Evolutionary conservation across 1,284 basidiomycete genomes (phyloP), one percentile per base, ranked within the genome.

Genomic region (Ganoderma boninense): DNA sequence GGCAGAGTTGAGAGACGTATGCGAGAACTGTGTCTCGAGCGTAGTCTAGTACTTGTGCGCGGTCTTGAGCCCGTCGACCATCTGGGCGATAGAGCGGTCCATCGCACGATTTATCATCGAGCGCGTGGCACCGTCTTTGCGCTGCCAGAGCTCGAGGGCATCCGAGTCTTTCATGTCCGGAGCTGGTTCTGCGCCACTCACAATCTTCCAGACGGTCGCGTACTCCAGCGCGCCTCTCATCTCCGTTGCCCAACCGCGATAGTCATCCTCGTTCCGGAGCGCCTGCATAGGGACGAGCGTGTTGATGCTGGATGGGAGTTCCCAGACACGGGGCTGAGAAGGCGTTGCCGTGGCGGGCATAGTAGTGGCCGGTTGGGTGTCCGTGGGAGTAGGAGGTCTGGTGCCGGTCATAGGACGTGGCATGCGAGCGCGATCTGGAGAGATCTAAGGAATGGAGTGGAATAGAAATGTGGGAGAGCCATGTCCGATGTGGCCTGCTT

Each of bases 161-260:
- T 62, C 61, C 11, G 40, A 2, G 43, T 64, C 43, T n/a, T 26
- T 16, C 0, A 61, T 14, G n/a, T 14, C 3, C 0, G 67, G 67
- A 26, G 26, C 20, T 10, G n/a, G 23, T 4, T 42, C 38, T 1
- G 35, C n/a, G 20, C 66, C 61, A 57, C 66, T 67, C 52, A 67
- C 66, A n/a, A 67, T 26, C 8, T 63, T 52, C 66, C 66, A 67
- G 23, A 67, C 43, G 5, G 60, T 67, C 46, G 66, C 66, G 35
- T 67, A 67, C n/a, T 62, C 66, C 13, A 67, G 49, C 59, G 66
- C 66, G 43, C 66, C 66, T 46, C 43, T 44, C 44, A 62, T 67
- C 35, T 35, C 16, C 46, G 6, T 10, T 14, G 66, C 26, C 66
- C 66, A 67, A 2, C 29, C 44, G 23, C 44, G 44, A 18, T 67